Conservation (phyloP, 768 basidiomycete species). For the Amanita jacksonii region DNA sequence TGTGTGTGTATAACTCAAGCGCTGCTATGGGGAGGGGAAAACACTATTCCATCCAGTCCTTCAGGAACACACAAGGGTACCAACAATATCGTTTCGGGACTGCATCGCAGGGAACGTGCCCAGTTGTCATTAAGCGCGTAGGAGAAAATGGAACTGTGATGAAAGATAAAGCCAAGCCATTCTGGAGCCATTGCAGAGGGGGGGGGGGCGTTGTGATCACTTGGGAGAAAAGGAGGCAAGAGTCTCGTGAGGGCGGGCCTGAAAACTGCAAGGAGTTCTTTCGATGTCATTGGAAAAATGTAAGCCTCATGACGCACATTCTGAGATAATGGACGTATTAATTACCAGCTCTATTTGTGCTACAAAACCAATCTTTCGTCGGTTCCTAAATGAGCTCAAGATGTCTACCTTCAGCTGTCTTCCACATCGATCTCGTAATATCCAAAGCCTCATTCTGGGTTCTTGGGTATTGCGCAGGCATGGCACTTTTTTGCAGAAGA, state of each 20-base stretch:
- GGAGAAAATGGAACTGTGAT: too few relatives aligned
- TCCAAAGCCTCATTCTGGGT: constrained; percentile 69
- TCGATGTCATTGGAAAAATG: constrained; percentile 78
- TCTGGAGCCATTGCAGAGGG: too few relatives aligned
- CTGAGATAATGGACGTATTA: neutral
- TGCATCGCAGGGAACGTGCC: too few relatives aligned
- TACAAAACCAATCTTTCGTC: constrained; percentile 53
- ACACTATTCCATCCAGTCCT: too few relatives aligned
- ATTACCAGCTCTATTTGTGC: constrained; percentile 49
- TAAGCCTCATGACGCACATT: constrained; percentile 25
- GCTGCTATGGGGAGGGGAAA: too few relatives aligned
- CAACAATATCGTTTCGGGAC: too few relatives aligned
- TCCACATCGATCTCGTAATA: constrained; percentile 41
- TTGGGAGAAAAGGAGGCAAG: too few relatives aligned
- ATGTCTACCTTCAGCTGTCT: constrained; percentile 10
- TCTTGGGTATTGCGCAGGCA: constrained; percentile 61
- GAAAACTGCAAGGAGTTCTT: constrained; percentile 78
- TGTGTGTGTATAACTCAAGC: too few relatives aligned
- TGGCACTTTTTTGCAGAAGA: constrained; percentile 85
- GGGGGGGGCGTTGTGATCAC: too few relatives aligned
- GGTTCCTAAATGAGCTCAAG: constrained; percentile 27
- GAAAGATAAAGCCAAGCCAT: too few relatives aligned
- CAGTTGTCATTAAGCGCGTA: too few relatives aligned
- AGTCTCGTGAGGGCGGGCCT: constrained; percentile 56
- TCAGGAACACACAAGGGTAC: too few relatives aligned